Evolutionary conservation across 192 early-diverging fungal genomes (phyloP), one percentile per base, ranked within the genome.

Genomic region (Cladochytrium replicatum): DNA sequence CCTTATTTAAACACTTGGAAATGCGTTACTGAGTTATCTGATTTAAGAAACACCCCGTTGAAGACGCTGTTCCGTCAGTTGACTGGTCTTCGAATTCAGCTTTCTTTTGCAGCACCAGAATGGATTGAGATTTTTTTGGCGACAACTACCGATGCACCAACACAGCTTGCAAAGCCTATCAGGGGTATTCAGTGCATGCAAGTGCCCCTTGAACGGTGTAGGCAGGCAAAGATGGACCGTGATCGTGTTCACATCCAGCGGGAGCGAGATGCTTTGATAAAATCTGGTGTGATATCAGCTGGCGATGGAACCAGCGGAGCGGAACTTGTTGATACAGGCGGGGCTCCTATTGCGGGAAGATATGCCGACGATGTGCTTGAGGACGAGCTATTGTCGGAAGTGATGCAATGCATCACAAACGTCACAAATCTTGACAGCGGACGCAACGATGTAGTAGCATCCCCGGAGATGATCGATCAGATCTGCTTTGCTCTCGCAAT

Each of bases 11-110:
- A 24, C 3, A n/a, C 9, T 21, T 38, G 31, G n/a, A 8, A 1
- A 1, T 38, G 17, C 8, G n/a, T 50, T 13, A 8, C 27, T 43
- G 11, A 6, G 15, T 8, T n/a, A 19, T 27, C 6, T n/a, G 43
- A 6, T 15, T 1, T 39, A 39, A 56, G 61, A 41, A 65, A 65
- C 38, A 65, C 46, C 6, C 50, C 63, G 7, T 43, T 65, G 22
- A 65, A 65, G 29, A 43, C 57, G 0, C 48, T 65, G 28, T 55
- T 37, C 39, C 63, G 63, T 9, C 54, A 55, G 26, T 30, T 65
- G 23, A 60, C 63, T 9, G 50, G 50, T 8, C 50, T 65, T 8
- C 50, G 63, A 8, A 48, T 56, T 26, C 28, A 52, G 8, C 29
- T 65, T 13, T 51, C 57, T 8, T 48, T 61, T 24, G 26, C 30